Evolutionary conservation across 2,329 filamentous ascomycete species (phyloP), one percentile per base, ranked within the genome.

Genomic region (Ascocoryne sarcoides): DNA sequence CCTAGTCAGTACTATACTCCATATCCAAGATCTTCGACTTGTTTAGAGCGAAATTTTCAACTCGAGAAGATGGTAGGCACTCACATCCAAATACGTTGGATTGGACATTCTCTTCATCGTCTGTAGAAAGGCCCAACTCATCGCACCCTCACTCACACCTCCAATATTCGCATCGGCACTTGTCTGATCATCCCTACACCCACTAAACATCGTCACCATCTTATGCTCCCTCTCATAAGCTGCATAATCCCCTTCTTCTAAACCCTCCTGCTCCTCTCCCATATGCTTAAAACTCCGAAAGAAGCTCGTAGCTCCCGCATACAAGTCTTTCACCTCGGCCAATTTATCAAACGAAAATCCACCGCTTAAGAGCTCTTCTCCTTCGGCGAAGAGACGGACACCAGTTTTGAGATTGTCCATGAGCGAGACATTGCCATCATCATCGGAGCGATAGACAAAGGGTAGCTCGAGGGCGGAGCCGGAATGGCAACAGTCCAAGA

Each of bases 401-500:
- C 75, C 75, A 29, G 67, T 59, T 45, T 70, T 66, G 21, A 78
- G 49, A 34, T 75, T 75, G 54, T 77, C 69, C 41, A 78, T 61
- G 16, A 76, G 52, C 44, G 63, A 70, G 40, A 78, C 64, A 42
- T 74, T 71, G 30, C 75, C 75, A 9, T 76, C 68, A 18, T 65
- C 65, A 48, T 78, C 73, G 3, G 66, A 65, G 17, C 71, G 70
- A 53, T 72, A 79, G 15, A 78, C 69, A 44, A 63, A 79, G 0
- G 75, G 75, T 1, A 79, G 58, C 43, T 78, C 75, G 30, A 75
- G 64, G 0, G 73, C 74, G 1, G 72, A 75, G 20, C 75, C 75
- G 2, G 70, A 74, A 55, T 79, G 75, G 51, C 75, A 79, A 57
- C 75, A 79, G 54, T 79, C 75, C 50, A 79, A 70, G 19, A 79